Conservation (phyloP, 495 filamentous ascomycete species). For the Coniosporium apollinis region DNA sequence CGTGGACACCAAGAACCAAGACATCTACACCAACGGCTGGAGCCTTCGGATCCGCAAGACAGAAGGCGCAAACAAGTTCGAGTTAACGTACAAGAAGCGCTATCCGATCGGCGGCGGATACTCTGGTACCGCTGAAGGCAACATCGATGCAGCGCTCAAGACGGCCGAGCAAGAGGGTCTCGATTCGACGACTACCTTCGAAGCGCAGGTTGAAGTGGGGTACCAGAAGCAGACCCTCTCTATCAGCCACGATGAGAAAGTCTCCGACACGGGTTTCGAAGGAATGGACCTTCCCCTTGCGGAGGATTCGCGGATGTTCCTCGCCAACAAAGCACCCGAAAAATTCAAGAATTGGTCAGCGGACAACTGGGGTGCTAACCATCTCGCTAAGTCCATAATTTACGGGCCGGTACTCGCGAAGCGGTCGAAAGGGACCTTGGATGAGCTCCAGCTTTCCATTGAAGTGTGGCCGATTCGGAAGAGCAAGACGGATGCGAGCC, state of each 20-base stretch:
- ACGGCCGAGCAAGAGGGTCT: slow-evolving; percentile 16
- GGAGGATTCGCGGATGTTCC: slow-evolving; percentile 9
- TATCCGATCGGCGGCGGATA: slow-evolving; percentile 12
- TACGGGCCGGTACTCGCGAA: too few species aligned
- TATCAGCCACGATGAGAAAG: slow-evolving; percentile 12
- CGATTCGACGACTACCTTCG: slow-evolving; percentile 14
- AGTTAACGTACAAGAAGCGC: slow-evolving; percentile 21
- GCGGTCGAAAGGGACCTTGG: too few species aligned
- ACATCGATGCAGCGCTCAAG: slow-evolving; percentile 12
- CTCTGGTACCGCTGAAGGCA: too few species aligned
- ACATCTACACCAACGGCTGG: slow-evolving; percentile 20
- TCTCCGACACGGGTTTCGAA: slow-evolving; percentile 6
- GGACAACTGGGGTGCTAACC: too few species aligned
- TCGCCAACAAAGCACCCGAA: slow-evolving; percentile 14
- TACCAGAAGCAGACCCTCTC: slow-evolving; percentile 18
- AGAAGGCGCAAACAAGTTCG: slow-evolving; percentile 14
- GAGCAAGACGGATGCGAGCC: too few species aligned
- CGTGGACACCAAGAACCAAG: slow-evolving; percentile 16
- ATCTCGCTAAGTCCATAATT: too few species aligned
- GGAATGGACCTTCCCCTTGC: slow-evolving; percentile 12
- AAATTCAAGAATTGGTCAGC: too few species aligned
- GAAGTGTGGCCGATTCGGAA: too few species aligned
- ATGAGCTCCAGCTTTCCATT: too few species aligned
- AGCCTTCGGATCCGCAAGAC: slow-evolving; percentile 20
- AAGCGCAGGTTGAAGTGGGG: slow-evolving; percentile 20